These are phyloP conservation scores for Coemansia nantahalensis DNA, from an alignment of 192 early-diverging fungal species.

Conservation along the genomic window DNA sequence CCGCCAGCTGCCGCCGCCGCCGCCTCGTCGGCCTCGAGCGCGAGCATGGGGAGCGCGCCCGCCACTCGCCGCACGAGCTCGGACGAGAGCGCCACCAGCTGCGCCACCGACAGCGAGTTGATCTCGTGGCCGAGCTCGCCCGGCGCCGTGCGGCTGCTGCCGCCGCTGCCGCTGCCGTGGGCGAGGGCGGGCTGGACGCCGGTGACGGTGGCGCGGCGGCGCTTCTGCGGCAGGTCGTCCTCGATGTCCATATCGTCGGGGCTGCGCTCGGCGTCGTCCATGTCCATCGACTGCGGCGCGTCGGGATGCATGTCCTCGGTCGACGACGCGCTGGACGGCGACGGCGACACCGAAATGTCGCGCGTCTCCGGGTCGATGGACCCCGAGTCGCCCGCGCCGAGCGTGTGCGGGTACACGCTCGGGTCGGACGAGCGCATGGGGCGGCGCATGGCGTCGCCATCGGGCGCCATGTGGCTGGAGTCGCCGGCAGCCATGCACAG, in stretches of 20 bases:
- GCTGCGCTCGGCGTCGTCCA: not conserved
- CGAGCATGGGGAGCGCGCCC: slow-evolving; percentile 34
- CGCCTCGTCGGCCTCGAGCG: slow-evolving; percentile 24
- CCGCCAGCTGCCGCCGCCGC: slow-evolving; percentile 30
- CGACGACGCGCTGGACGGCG: slow-evolving; percentile 33
- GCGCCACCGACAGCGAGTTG: slow-evolving; percentile 30
- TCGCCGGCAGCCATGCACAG: slow-evolving; percentile 53
- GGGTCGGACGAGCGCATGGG: slow-evolving; percentile 42
- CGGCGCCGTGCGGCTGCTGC: too few relatives aligned
- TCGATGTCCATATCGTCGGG: slow-evolving; percentile 11
- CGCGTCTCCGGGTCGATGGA: slow-evolving; percentile 38
- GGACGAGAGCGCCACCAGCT: slow-evolving; percentile 49
- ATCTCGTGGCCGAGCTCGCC: slow-evolving; percentile 20
- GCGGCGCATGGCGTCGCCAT: slow-evolving; percentile 17
- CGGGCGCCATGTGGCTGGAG: slow-evolving; percentile 7
- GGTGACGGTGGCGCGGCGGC: slow-evolving; percentile 38
- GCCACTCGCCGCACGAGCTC: slow-evolving; percentile 50
- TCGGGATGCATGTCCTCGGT: not conserved
- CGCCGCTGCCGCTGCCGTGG: too few relatives aligned
- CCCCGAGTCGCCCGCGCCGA: slow-evolving; percentile 8
- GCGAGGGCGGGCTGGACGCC: slow-evolving; percentile 12
- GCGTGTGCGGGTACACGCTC: slow-evolving; percentile 30
- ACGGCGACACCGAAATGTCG: slow-evolving; percentile 49
- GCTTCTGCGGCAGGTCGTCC: slow-evolving; percentile 15
- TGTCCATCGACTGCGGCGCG: not conserved